Evolutionary conservation across 2,329 filamentous ascomycete genomes (phyloP).

Genomic region (Claviceps sp.): DNA sequence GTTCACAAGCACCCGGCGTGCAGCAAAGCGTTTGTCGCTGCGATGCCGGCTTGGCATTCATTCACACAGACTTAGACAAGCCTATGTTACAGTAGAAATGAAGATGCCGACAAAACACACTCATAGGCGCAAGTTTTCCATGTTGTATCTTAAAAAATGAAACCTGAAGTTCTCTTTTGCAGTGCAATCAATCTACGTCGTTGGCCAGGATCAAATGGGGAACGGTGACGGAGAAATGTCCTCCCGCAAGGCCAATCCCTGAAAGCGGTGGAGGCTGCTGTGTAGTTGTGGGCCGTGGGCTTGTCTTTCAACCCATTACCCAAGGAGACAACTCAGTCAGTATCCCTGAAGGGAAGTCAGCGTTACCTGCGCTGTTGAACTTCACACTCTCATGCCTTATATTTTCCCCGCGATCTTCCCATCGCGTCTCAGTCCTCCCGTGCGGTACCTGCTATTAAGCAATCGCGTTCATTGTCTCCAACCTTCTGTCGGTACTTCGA

Average conservation of each 20-base stretch:
- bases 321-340: constrained; percentile 1
- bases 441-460: constrained; percentile 5
- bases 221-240: neutral
- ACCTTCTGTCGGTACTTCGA: neutral
- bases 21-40: neutral
- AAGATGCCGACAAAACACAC: neutral
- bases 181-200: too few species aligned
- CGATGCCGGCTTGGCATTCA: neutral
- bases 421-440: neutral
- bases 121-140: neutral
- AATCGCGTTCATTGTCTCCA: constrained; percentile 7
- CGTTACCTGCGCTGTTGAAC: constrained; percentile 3
- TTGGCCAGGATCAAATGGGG: neutral
- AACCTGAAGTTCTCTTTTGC: too few species aligned
- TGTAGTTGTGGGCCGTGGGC: neutral
- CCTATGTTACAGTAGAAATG: neutral
- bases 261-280: neutral
- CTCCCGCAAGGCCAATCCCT: neutral
- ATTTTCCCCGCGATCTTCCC: constrained; percentile 4
- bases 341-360: constrained; percentile 5
- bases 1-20: neutral
- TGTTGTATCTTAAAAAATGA: neutral
- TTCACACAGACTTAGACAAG: neutral
- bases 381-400: constrained; percentile 5
- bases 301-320: neutral